A percentile compares a stretch with the other conserved stretches of the same genome.
Conservation (phyloP, 169 alveolate genomes). For the Perkinsus marinus region DNA sequence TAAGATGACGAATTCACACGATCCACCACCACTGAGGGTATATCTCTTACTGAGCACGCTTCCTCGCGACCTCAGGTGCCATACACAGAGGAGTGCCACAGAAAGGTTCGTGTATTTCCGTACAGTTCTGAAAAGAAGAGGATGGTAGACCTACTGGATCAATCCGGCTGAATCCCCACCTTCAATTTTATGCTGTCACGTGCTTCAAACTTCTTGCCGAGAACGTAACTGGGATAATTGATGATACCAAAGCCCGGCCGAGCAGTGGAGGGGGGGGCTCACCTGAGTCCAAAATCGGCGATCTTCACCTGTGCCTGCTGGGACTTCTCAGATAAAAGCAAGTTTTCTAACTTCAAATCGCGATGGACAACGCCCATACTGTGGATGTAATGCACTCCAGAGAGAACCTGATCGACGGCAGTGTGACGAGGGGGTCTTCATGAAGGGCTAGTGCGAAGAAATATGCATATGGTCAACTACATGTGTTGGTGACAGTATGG, state of each 20-base stretch:
- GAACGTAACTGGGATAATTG: background rate
- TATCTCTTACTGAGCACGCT: background rate
- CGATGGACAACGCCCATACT: slow-evolving; percentile 61
- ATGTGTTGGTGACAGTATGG: too few relatives aligned
- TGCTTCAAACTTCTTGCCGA: background rate
- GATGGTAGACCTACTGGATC: background rate
- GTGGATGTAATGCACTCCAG: slow-evolving; percentile 76
- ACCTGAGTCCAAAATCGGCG: slow-evolving; percentile 74
- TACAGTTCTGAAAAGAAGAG: background rate
- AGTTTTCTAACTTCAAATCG: slow-evolving; percentile 64
- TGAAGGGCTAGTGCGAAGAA: too few relatives aligned
- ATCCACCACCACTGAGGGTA: too few relatives aligned
- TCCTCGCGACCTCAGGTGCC: background rate
- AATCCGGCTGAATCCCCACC: background rate
- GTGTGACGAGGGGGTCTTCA: slow-evolving; percentile 4
- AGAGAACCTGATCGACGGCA: slow-evolving; percentile 54
- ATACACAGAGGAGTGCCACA: background rate
- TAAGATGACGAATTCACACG: too few relatives aligned
- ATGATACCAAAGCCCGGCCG: background rate
- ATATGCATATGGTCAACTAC: too few relatives aligned
- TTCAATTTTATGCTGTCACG: background rate
- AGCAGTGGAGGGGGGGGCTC: background rate
- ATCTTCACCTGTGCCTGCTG: slow-evolving; percentile 62
- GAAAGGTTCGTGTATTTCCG: background rate
- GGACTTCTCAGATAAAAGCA: slow-evolving; percentile 72